Conservation (phyloP, 208 protist species). For the Trypanosoma vivax region DNA sequence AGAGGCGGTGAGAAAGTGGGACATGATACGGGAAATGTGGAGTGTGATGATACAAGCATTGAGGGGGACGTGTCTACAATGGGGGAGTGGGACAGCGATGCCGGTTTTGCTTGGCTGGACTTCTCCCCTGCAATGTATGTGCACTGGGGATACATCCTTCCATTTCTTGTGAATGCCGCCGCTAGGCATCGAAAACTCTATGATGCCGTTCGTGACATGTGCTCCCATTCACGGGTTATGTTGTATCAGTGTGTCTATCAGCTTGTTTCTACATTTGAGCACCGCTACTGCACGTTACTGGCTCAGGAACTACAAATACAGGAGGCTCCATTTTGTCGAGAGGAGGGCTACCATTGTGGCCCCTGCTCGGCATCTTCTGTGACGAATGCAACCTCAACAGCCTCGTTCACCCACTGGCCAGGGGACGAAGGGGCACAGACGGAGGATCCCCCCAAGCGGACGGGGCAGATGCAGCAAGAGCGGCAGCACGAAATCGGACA, state of each 20-base stretch:
- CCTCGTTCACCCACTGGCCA: background rate
- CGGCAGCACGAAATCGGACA: background rate
- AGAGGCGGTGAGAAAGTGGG: background rate
- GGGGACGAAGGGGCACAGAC: background rate
- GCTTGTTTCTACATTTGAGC: slow-evolving; percentile 61
- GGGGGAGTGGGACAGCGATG: background rate
- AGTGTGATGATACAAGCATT: background rate
- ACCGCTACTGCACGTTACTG: slow-evolving; percentile 28
- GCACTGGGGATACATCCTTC: slow-evolving; percentile 54
- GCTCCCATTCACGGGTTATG: slow-evolving; percentile 43
- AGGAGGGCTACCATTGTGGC: slow-evolving; percentile 1
- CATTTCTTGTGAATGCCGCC: slow-evolving; percentile 45
- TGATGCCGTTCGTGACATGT: slow-evolving; percentile 60
- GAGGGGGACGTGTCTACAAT: background rate
- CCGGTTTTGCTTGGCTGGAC: slow-evolving; percentile 50
- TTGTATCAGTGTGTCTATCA: slow-evolving; percentile 66
- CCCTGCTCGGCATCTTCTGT: background rate
- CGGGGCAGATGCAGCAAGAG: background rate
- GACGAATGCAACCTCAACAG: background rate
- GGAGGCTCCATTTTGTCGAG: background rate
- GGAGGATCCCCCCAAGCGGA: background rate
- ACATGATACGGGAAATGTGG: background rate
- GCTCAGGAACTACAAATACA: slow-evolving; percentile 6
- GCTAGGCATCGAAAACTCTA: slow-evolving; percentile 33
- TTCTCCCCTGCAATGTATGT: slow-evolving; percentile 45